Evolutionary conservation across 768 basidiomycete genomes (phyloP), one percentile per base, ranked within the genome.

Genomic region (Termitomyces sp.): DNA sequence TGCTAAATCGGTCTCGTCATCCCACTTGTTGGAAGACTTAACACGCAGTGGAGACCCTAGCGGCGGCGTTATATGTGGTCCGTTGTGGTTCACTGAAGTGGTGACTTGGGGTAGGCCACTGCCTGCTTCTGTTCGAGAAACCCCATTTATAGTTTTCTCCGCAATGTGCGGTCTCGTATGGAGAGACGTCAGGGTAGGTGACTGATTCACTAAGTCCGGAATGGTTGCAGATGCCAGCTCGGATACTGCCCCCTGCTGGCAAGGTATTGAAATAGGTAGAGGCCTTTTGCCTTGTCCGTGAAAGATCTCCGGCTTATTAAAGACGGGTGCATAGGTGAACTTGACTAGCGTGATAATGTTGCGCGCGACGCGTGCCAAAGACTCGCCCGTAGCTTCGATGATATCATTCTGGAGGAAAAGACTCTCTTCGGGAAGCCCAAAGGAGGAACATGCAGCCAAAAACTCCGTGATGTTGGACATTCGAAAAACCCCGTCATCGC

Each of bases 381-480:
- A 76, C 59, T 88, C 84, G 41, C 78, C 71, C 11, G 80, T 78
- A 28, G 73, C 77, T 63, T 86, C 81, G 23, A 82, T 78, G 48
- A 91, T 75, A 66, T 90, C 88, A 63, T 89, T 85, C 3, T 77
- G 76, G 44, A 79, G 76, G 66, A 91, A 89, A 43, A 89, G 69
- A 56, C 86, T 86, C 54, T 84, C 82, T 26, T 79, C 70, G 40
- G 78, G 66, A 26, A 91, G 70, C 3, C 86, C 87, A 61, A 85
- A 81, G 41, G 82, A 80, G 28, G 86, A 78, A 60, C 86, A 91
- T 1, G 87, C 83, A 3, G 87, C 86, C 33, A 91, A 76, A 66
- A 93, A 94, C 68, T 83, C 86, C 40, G 87, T 84, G 23, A 89
- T 76, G 64, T 94, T 94, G 38, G 81, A 79, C 3, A 82, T 80